These are phyloP conservation scores for Fremontodendron californicum DNA, from an alignment of 345 rosid species.

Conservation along the genomic window DNA sequence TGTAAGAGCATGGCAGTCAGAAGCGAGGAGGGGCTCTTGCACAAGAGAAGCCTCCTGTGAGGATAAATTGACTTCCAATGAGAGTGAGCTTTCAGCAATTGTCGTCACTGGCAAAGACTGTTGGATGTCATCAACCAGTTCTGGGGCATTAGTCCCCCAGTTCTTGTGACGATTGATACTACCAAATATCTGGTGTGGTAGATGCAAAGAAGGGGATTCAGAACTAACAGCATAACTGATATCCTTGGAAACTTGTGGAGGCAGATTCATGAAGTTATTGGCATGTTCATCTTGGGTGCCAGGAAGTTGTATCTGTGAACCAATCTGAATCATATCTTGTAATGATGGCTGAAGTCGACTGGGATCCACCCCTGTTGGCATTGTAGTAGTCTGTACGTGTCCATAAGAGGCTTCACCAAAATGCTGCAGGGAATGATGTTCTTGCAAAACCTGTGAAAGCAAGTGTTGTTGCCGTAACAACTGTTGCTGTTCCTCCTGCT, in stretches of 20 bases:
- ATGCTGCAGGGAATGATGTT: slow-evolving; percentile 52
- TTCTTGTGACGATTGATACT: slow-evolving; percentile 33
- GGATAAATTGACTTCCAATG: slow-evolving; percentile 30
- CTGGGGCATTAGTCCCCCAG: slow-evolving; percentile 34
- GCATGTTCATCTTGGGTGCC: slow-evolving; percentile 39
- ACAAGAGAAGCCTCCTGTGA: slow-evolving; percentile 26
- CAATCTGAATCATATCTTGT: slow-evolving; percentile 48
- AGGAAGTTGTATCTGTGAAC: slow-evolving; percentile 47
- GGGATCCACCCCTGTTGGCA: slow-evolving; percentile 49
- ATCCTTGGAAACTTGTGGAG: slow-evolving; percentile 39
- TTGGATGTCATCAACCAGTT: slow-evolving; percentile 31
- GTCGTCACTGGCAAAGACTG: slow-evolving; percentile 29
- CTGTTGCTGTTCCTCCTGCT: slow-evolving; percentile 84
- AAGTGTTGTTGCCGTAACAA: slow-evolving; percentile 72
- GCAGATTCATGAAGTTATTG: slow-evolving; percentile 38
- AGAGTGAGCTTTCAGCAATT: slow-evolving; percentile 30
- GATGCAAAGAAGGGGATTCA: slow-evolving; percentile 33
- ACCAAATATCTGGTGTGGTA: slow-evolving; percentile 54
- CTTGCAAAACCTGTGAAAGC: slow-evolving; percentile 69
- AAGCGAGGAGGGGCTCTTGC: slow-evolving; percentile 27
- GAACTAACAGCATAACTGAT: slow-evolving; percentile 34
- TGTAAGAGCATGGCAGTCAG: slow-evolving; percentile 28
- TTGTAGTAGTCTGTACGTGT: slow-evolving; percentile 37
- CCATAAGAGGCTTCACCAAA: slow-evolving; percentile 59
- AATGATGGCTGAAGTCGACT: slow-evolving; percentile 41